Evolutionary conservation across 768 basidiomycete species (phyloP), one percentile per base, ranked within the genome.

Genomic region (Tylopilus sp.): DNA sequence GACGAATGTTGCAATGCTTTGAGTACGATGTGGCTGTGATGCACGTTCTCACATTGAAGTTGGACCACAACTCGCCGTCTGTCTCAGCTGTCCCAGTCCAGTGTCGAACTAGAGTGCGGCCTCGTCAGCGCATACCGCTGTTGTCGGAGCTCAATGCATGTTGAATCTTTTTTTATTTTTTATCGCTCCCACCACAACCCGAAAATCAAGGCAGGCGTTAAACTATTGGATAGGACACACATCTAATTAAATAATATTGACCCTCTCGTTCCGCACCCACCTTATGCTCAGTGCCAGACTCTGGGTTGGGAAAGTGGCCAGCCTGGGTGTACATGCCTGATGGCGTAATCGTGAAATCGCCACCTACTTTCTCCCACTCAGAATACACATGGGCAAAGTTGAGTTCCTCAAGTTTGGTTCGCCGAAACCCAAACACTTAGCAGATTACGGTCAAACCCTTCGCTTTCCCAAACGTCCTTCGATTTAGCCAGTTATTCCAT

Each of bases 21-120:
- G 23, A 30, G n/a, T n/a, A 6, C 35, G 18, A n/a, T 39, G 57
- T 58, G 57, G 57, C 57, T 58, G 57, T 58, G 52, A 0, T 2
- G 1, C 20, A 25, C 40, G 18, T 39, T 54, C 45, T 25, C 52
- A 38, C 52, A 30, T 1, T 4, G 15, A n/a, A 18, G 1, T 36
- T n/a, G n/a, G 31, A 31, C 12, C 31, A n/a, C n/a, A n/a, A n/a
- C n/a, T n/a, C n/a, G n/a, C n/a, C n/a, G n/a, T n/a, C n/a, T n/a
- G n/a, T n/a, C n/a, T n/a, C n/a, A n/a, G n/a, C n/a, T n/a, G n/a
- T n/a, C n/a, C n/a, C n/a, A n/a, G n/a, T n/a, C n/a, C n/a, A n/a
- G n/a, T n/a, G n/a, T 31, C 31, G 9, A 13, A 9, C 35, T 35
- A 7, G 35, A 33, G 31, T 33, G 31, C 15, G 11, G 13, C 9